A percentile compares a stretch with the other conserved stretches of the same genome.
Conservation (phyloP, 306 rosid genomes). For the Prunus padus region DNA sequence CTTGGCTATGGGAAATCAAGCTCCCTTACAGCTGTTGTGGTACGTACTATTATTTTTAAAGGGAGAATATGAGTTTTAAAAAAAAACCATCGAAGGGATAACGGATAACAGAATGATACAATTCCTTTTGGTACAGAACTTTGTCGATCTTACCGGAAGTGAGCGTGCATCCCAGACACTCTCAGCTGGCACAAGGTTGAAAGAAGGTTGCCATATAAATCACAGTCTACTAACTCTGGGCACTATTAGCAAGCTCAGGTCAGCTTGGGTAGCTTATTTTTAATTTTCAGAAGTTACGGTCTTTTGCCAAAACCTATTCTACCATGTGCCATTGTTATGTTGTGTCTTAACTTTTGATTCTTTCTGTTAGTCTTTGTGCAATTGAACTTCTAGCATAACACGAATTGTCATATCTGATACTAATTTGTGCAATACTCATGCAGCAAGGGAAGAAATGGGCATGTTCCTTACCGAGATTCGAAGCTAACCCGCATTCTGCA, state of each 20-base stretch:
- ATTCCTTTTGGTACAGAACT: slow-evolving; percentile 51
- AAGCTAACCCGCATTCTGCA: slow-evolving; percentile 97
- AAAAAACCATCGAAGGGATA: slow-evolving; percentile 12
- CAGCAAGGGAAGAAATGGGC: slow-evolving; percentile 98
- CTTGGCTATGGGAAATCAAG: slow-evolving; percentile 88
- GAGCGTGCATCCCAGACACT: slow-evolving; percentile 90
- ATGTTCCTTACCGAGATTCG: slow-evolving; percentile 95
- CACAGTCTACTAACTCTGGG: slow-evolving; percentile 95
- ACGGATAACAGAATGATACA: not conserved
- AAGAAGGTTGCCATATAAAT: slow-evolving; percentile 99
- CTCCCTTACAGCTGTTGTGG: slow-evolving; percentile 90
- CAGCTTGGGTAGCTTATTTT: not conserved
- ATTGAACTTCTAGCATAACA: slow-evolving; percentile 7
- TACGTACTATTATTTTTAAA: slow-evolving; percentile 32
- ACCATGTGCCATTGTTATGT: not conserved
- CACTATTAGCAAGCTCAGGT: slow-evolving; percentile 98
- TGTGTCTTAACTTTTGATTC: slow-evolving; percentile 8
- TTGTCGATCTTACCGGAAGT: slow-evolving; percentile 96
- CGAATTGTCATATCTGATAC: not conserved
- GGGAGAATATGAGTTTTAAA: not conserved
- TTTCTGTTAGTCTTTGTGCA: slow-evolving; percentile 2
- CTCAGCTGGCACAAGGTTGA: slow-evolving; percentile 91
- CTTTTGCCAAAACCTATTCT: too few relatives aligned
- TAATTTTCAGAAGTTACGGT: too few relatives aligned
- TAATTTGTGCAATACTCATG: slow-evolving; percentile 19